phyloP scores from a whole-genome alignment of 2,329 filamentous ascomycete species.

The Pyricularia grisea region DNA sequence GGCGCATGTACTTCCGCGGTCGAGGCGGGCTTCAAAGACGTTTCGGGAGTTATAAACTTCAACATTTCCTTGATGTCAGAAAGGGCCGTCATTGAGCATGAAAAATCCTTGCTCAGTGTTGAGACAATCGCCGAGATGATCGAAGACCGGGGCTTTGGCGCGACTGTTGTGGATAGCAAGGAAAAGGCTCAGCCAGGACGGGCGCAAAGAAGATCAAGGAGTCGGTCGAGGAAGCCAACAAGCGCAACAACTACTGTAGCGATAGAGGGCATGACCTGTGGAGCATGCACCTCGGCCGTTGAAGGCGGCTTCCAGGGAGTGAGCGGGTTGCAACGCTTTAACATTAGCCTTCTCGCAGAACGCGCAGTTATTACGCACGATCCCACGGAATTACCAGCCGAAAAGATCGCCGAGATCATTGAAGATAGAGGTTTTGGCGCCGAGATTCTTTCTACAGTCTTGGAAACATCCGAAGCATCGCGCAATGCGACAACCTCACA shows the following conservation, averaged over 20 bases:
- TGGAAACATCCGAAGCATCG: conserved; percentile 45
- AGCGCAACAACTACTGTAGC: conserved; percentile 71
- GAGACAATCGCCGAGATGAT: conserved; percentile 50
- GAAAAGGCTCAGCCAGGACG: conserved; percentile 23
- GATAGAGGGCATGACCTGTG: conserved; percentile 96
- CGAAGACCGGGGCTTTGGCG: conserved; percentile 70
- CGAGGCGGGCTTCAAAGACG: conserved; percentile 68
- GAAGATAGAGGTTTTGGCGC: conserved; percentile 89
- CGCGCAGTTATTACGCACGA: conserved; percentile 84
- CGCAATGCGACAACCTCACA: conserved; percentile 54
- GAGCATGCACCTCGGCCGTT: conserved; percentile 87
- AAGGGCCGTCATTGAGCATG: conserved; percentile 77
- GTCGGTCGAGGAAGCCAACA: conserved; percentile 39
- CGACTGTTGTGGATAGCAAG: conserved; percentile 65
- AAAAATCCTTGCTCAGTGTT: conserved; percentile 43
- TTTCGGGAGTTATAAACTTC: conserved; percentile 64
- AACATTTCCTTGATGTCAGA: conserved; percentile 79
- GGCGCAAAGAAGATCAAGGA: conserved; percentile 12
- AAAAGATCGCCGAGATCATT: conserved; percentile 72
- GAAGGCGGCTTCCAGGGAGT: conserved; percentile 71
- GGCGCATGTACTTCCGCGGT: conserved; percentile 82
- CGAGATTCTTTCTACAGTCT: conserved; percentile 65
- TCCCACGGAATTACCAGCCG: conserved; percentile 55
- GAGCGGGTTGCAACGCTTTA: conserved; percentile 77
- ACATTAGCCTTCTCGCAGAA: conserved; percentile 89